Evolutionary conservation across 176 grass and related monocot genomes (phyloP).

Genomic region (Alopecurus myosuroides): DNA sequence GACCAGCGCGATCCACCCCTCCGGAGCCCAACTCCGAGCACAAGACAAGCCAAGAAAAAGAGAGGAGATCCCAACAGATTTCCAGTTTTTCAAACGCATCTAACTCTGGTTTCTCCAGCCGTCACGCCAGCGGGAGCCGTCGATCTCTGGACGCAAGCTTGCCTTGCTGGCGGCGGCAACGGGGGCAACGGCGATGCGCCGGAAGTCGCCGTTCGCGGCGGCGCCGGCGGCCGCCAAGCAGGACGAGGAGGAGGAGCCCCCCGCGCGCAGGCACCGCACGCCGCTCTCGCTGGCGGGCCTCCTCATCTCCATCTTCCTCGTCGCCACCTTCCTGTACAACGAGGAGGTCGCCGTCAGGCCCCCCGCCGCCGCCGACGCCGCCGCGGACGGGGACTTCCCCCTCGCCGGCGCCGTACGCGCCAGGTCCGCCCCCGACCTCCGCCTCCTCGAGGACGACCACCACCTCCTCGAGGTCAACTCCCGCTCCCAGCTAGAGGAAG

Average conservation of each 20-base stretch:
- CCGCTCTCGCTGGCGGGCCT: slow-evolving; percentile 48
- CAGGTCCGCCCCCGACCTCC: slow-evolving; percentile 18
- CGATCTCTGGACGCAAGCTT: not conserved
- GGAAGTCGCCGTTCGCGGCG: slow-evolving; percentile 39
- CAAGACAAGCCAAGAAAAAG: not conserved
- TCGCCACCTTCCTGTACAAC: slow-evolving; percentile 73
- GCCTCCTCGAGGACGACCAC: slow-evolving; percentile 39
- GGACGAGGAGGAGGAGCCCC: not conserved
- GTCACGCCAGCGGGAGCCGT: not conserved
- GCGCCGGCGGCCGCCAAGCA: slow-evolving; percentile 42
- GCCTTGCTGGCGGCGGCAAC: not conserved
- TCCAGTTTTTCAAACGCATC: not conserved
- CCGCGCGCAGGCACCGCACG: slow-evolving; percentile 35
- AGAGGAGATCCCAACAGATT: not conserved
- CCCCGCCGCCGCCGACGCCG: slow-evolving; percentile 20
- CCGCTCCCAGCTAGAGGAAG: not conserved
- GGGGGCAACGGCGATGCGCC: slow-evolving; percentile 27
- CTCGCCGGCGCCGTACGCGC: slow-evolving; percentile 3
- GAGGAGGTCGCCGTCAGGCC: slow-evolving; percentile 45
- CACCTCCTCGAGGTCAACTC: slow-evolving; percentile 29
- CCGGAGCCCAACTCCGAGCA: not conserved
- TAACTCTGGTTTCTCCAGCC: not conserved
- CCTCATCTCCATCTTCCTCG: slow-evolving; percentile 52
- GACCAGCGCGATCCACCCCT: not conserved
- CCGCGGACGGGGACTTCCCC: slow-evolving; percentile 33